Percentiles rank a stretch among this genome's conserved stretches.
phyloP scores from a whole-genome alignment of 2,329 filamentous ascomycete genomes.

The Huntiella decipiens region DNA sequence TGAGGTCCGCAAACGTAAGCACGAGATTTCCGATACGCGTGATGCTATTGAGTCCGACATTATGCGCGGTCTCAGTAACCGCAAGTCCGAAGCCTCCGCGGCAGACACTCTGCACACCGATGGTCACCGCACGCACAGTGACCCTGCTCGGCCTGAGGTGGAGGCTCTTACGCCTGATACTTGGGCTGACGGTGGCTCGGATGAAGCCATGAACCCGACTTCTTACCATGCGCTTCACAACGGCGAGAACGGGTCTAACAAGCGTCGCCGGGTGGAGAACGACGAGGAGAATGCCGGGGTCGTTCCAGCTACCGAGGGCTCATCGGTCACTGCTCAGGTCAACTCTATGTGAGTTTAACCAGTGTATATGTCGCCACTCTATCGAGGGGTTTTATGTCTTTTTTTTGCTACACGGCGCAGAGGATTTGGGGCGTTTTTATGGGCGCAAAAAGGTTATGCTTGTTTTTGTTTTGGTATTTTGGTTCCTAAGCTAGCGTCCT shows the following conservation, averaged over 20 bases:
- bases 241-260: slow-evolving; percentile 34
- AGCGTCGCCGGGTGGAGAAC: slow-evolving; percentile 34
- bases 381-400: too few relatives aligned
- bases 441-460: too few relatives aligned
- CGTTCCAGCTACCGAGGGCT: neutral
- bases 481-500: too few relatives aligned
- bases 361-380: neutral
- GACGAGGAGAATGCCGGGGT: neutral
- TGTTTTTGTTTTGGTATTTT: too few relatives aligned
- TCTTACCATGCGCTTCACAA: slow-evolving; percentile 29
- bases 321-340: neutral
- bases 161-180: slow-evolving; percentile 75
- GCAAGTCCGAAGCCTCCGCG: slow-evolving; percentile 28
- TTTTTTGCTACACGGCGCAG: too few relatives aligned
- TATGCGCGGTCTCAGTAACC: slow-evolving; percentile 52
- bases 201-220: neutral
- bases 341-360: neutral
- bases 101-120: neutral
- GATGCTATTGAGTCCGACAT: slow-evolving; percentile 80
- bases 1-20: slow-evolving; percentile 46
- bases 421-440: too few relatives aligned
- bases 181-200: slow-evolving; percentile 20
- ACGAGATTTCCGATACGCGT: slow-evolving; percentile 62
- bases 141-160: slow-evolving; percentile 58
- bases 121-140: slow-evolving; percentile 16